phyloP scores from a whole-genome alignment of 495 filamentous ascomycete genomes.

The Podospora comata region DNA sequence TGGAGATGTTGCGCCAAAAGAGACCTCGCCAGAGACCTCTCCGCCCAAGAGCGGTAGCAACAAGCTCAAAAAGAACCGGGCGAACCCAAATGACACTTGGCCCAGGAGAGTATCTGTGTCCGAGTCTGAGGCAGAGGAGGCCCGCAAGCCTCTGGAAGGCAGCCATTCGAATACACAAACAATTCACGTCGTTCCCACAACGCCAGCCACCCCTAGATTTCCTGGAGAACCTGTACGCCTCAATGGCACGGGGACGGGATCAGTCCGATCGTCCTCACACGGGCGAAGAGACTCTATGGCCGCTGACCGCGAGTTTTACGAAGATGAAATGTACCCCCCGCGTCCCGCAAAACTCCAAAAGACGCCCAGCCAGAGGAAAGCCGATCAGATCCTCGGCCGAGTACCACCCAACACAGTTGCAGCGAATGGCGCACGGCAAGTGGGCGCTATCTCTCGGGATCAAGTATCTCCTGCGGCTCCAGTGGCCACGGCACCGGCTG shows the following conservation, averaged over 20 bases:
- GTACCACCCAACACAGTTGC: constrained; percentile 14
- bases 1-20: constrained; percentile 22
- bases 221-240: not conserved
- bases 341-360: constrained; percentile 23
- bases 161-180: not conserved
- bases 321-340: constrained; percentile 17
- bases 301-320: constrained; percentile 14
- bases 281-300: constrained; percentile 5
- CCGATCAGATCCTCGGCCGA: constrained; percentile 30
- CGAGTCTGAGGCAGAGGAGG: not conserved
- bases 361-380: constrained; percentile 29
- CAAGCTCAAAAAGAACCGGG: constrained; percentile 48
- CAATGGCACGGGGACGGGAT: not conserved
- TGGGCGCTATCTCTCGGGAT: constrained; percentile 1
- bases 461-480: constrained; percentile 10
- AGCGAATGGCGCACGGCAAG: constrained; percentile 8
- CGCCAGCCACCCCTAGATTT: not conserved
- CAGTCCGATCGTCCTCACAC: constrained; percentile 8
- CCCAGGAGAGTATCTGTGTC: constrained; percentile 33
- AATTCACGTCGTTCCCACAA: not conserved
- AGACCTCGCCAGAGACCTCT: constrained; percentile 27
- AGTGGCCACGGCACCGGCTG: constrained; percentile 8
- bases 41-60: constrained; percentile 43
- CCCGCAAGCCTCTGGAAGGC: not conserved
- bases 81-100: constrained; percentile 34